These are phyloP conservation scores for Fraxinus baroniana DNA, from an alignment of 305 asterid genomes.

Conservation along the genomic window DNA sequence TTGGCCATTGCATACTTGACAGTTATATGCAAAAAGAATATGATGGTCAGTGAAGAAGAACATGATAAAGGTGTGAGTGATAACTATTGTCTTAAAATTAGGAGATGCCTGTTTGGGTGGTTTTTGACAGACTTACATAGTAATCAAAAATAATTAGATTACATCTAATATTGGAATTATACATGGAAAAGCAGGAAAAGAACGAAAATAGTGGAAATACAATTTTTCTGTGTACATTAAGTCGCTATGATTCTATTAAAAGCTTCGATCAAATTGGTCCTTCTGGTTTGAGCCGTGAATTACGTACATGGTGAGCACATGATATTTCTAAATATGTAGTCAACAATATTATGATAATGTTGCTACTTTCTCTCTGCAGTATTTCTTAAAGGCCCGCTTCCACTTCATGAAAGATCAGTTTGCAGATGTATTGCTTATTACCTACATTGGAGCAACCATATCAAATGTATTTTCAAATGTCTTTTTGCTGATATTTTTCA, in stretches of 20 bases:
- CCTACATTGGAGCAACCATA: conserved; percentile 34
- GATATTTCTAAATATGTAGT: not conserved
- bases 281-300: not conserved
- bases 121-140: not conserved
- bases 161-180: not conserved
- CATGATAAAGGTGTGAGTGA: not conserved
- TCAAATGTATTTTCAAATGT: conserved; percentile 29
- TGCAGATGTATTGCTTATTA: conserved; percentile 29
- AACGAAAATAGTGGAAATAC: not conserved
- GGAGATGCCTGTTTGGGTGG: not conserved
- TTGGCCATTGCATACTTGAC: not conserved
- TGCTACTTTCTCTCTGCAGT: conserved; percentile 29
- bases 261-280: not conserved
- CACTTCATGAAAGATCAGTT: conserved; percentile 46
- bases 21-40: not conserved
- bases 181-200: not conserved
- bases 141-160: not conserved
- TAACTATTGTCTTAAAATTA: not conserved
- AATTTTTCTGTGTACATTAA: not conserved
- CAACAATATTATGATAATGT: not conserved
- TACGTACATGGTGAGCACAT: not conserved
- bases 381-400: conserved; percentile 43
- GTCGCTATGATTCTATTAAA: not conserved
- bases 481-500: not conserved
- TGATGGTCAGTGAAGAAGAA: not conserved